Base-by-base conservation (phyloP, 768 basidiomycete species). In the Saitozyma podzolica region DNA sequence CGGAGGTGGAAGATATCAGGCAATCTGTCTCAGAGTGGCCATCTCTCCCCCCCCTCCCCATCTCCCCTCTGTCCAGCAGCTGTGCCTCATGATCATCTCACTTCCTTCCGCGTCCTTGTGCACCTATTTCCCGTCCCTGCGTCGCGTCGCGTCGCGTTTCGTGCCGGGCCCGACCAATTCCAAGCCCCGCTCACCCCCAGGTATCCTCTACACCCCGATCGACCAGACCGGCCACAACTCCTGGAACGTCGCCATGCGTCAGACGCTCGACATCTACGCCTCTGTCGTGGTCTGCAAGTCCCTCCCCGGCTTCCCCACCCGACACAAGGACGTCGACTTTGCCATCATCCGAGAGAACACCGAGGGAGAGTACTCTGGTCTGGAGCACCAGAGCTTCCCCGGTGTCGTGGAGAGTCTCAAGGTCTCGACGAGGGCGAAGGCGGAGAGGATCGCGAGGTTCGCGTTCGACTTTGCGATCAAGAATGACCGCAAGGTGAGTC, bases 171-270 rank as follows among this genome's bases (percentile, higher is more conserved):
- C 29, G 29, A 29, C 29, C 29, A 29, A 29, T 29, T 5, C 29
- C 29, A 5, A 29, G 5, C 16, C 29, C 29, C 29, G 29, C 14
- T n/a, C 14, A 0, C 43, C 37, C 39, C 9, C 62, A 98, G 95
- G 96, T 72, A 99, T 98, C 74, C 89, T 99, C 68, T 97, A 94
- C 84, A 99, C 96, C 50, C 95, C 94, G 68, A 92, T 95, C 72
- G 97, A 95, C 57, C 89, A 91, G 80, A 87, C 88, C 17, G 94
- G 92, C 3, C 96, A 99, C 81, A 92, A 95, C 68, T 98, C 96
- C 63, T 99, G 96, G 96, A 99, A 99, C 79, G 96, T 99, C 62
- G 96, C 96, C 66, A 98, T 99, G 93, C 90, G 96, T 69, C 95
- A 98, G 80, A 67, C 95, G 78, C 89, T 99, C 67, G 96, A 99